phyloP scores from a whole-genome alignment of 495 filamentous ascomycete genomes.

The Podospora bellae-mahoneyi region DNA sequence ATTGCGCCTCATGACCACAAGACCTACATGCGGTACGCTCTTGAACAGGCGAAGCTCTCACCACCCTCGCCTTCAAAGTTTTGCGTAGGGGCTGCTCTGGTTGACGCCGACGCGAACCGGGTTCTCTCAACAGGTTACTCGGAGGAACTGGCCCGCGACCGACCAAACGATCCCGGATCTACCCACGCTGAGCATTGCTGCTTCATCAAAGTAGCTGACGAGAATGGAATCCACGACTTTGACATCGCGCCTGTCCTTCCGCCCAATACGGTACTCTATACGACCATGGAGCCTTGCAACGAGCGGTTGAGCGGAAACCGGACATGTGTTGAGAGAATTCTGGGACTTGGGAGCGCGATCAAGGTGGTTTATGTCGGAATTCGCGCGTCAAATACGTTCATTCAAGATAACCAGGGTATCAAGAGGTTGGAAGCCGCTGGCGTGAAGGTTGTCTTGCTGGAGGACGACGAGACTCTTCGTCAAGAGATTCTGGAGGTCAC shows the following conservation, averaged over 20 bases:
- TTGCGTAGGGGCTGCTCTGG: constrained; percentile 73
- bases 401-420: constrained; percentile 66
- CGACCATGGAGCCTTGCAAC: constrained; percentile 83
- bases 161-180: constrained; percentile 37
- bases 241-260: constrained; percentile 40
- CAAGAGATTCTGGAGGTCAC: constrained; percentile 66
- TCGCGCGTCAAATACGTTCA: constrained; percentile 73
- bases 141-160: constrained; percentile 51
- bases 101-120: constrained; percentile 51
- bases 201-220: constrained; percentile 46
- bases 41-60: constrained; percentile 64
- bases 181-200: constrained; percentile 49
- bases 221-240: constrained; percentile 39
- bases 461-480: constrained; percentile 43
- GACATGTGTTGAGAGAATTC: constrained; percentile 69
- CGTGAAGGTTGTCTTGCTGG: constrained; percentile 60
- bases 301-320: constrained; percentile 65
- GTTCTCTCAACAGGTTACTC: constrained; percentile 76
- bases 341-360: constrained; percentile 52
- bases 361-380: constrained; percentile 73
- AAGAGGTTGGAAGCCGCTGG: constrained; percentile 58
- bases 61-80: constrained; percentile 74
- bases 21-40: constrained; percentile 61
- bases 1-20: constrained; percentile 41
- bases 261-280: constrained; percentile 60